Evolutionary conservation across 768 basidiomycete species (phyloP).

Genomic region (Basidioascus undulatus): DNA sequence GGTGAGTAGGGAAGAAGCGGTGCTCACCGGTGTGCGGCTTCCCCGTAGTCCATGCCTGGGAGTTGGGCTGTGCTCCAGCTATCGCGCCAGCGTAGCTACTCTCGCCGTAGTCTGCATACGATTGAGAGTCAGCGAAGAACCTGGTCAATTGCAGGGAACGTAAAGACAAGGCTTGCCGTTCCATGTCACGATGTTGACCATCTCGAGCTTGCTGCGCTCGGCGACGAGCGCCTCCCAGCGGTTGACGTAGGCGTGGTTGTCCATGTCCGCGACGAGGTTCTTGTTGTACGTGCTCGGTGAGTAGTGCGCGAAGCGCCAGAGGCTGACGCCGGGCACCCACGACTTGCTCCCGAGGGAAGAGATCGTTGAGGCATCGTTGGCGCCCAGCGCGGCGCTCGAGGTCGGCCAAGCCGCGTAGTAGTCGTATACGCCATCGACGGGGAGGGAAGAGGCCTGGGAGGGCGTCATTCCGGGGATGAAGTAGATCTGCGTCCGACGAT

Average conservation of each 20-base stretch:
- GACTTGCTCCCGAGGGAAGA: slow-evolving; percentile 13
- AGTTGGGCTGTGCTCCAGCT: slow-evolving; percentile 35
- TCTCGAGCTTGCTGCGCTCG: slow-evolving; percentile 16
- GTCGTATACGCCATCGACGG: slow-evolving; percentile 19
- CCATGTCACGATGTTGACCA: slow-evolving; percentile 20
- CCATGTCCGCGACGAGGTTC: slow-evolving; percentile 19
- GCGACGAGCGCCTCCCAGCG: slow-evolving; percentile 18
- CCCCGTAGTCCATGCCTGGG: slow-evolving; percentile 40
- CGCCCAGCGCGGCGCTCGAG: slow-evolving; percentile 16
- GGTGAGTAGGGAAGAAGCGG: slow-evolving; percentile 15
- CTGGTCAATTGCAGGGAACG: neutral
- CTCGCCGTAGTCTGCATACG: slow-evolving; percentile 37
- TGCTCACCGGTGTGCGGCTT: slow-evolving; percentile 16
- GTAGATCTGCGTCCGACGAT: slow-evolving; percentile 28
- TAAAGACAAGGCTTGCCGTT: slow-evolving; percentile 14
- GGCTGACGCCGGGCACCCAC: slow-evolving; percentile 18
- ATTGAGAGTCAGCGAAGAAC: too few species aligned
- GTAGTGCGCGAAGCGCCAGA: slow-evolving; percentile 21
- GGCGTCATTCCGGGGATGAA: slow-evolving; percentile 11
- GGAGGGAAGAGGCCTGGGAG: too few species aligned
- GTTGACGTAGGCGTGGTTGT: slow-evolving; percentile 18
- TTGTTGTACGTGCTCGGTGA: slow-evolving; percentile 16
- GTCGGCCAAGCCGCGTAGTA: slow-evolving; percentile 68
- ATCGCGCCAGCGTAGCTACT: slow-evolving; percentile 15
- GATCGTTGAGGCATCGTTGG: slow-evolving; percentile 12